A percentile compares a stretch with the other conserved stretches of the same genome.
Conservation (phyloP, 495 filamentous ascomycete genomes). For the Trichocladium antarcticum region DNA sequence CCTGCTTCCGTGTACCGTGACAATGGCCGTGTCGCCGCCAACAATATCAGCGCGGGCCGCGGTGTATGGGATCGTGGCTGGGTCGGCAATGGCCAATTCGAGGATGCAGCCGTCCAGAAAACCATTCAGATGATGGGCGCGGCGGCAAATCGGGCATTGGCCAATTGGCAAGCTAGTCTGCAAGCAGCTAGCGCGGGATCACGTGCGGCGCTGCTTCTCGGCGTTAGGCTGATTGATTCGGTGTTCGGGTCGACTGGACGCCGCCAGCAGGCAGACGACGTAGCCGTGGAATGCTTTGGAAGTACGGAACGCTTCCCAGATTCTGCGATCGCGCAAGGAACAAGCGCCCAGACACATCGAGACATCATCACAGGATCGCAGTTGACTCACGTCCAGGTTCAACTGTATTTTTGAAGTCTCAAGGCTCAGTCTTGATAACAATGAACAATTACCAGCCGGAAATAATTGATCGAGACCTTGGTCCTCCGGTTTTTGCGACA, state of each 20-base stretch:
- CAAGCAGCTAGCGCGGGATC: not conserved
- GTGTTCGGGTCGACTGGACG: not conserved
- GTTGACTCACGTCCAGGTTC: no score
- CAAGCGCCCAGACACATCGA: no score
- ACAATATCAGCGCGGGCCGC: not conserved
- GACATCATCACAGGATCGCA: no score
- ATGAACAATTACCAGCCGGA: no score
- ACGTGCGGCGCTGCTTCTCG: not conserved
- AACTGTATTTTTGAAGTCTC: no score
- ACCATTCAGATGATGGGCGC: not conserved
- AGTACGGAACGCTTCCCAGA: not conserved
- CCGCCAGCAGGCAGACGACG: not conserved
- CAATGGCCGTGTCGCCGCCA: constrained; percentile 2
- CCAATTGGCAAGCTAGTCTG: not conserved
- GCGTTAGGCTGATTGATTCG: not conserved
- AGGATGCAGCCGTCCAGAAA: not conserved
- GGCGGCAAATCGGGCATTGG: not conserved
- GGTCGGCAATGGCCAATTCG: constrained; percentile 2
- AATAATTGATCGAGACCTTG: no score
- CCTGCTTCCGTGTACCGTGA: constrained; percentile 4
- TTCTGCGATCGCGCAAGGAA: no score
- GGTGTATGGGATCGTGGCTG: not conserved
- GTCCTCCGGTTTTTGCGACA: no score
- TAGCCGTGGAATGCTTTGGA: not conserved
- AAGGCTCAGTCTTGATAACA: no score